Evolutionary conservation across 2,329 filamentous ascomycete species (phyloP), one percentile per base, ranked within the genome.

Genomic region (Emmonsiellopsis sp.): DNA sequence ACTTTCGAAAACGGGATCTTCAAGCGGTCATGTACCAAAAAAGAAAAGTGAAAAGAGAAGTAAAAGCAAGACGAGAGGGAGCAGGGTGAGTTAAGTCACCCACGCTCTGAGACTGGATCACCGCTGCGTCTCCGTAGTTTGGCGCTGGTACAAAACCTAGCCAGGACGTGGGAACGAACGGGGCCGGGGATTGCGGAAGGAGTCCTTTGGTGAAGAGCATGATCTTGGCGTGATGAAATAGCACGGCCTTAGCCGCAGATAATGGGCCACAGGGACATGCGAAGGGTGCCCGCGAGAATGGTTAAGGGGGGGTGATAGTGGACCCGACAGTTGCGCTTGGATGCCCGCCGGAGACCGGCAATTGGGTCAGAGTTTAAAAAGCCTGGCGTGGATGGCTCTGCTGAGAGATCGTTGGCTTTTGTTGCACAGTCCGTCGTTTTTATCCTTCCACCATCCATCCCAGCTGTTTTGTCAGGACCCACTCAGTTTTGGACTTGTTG

Each of bases 361-460:
- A 53, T 56, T 57, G 53, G 53, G 32, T 40, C n/a, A 31, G 9
- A 9, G 37, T 43, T 51, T 53, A 45, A 11, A 49, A 34, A 9
- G n/a, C 36, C 21, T 37, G 33, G 33, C 21, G 45, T 37, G 45
- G 37, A 48, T 48, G 45, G 45, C 32, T 48, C 42, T 33, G 50
- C 51, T 31, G 53, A 52, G 42, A 21, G 46, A 46, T 50, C 37
- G 44, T 27, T 27, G 21, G 21, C 21, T 27, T 27, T 27, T 5
- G 21, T 57, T 55, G 53, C 55, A 57, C 50, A 57, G 53, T 53
- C 55, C 55, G 52, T 49, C 53, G 53, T 49, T 54, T 54, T 53
- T 54, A 34, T 53, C 42, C 14, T 53, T 54, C 21, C 33, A 17
- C 49, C 21, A 31, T 17, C 17, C 36, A 50, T 56, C 51, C 49